Evolutionary conservation across 306 rosid species (phyloP).

Genomic region (Castanopsis chinensis): DNA sequence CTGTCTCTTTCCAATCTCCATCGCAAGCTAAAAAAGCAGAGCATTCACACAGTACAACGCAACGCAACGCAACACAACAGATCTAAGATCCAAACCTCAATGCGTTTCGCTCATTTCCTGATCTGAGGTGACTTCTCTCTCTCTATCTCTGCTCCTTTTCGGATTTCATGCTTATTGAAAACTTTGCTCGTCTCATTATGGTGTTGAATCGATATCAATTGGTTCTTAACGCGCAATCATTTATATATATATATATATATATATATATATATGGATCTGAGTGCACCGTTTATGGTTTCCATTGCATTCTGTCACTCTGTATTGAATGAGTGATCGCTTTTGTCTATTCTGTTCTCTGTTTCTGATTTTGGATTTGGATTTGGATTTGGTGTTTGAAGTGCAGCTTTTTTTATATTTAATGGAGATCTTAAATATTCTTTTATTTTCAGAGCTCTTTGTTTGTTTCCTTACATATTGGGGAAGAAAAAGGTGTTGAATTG

Average conservation of each 20-base stretch:
- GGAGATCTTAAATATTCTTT: neutral
- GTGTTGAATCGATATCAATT: neutral
- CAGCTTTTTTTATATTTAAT: neutral
- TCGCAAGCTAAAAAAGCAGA: neutral
- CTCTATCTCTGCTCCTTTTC: neutral
- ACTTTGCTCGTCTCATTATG: neutral
- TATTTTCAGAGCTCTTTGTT: neutral
- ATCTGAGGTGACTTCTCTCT: conserved; percentile 17
- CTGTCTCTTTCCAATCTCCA: conserved; percentile 1
- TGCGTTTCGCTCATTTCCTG: conserved; percentile 1
- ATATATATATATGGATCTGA: neutral
- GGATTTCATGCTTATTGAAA: neutral
- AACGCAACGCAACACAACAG: conserved; percentile 9
- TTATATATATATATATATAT: neutral
- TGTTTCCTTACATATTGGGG: neutral
- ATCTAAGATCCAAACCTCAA: conserved; percentile 41
- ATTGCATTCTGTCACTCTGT: neutral
- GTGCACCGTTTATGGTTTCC: neutral
- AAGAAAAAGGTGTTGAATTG: neutral
- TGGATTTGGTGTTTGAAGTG: neutral
- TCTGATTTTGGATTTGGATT: neutral
- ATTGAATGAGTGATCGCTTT: too few relatives aligned
- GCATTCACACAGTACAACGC: neutral
- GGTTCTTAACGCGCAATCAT: neutral
- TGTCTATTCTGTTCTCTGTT: neutral